phyloP scores from a whole-genome alignment of 2,329 filamentous ascomycete genomes.

The Beauveria australis region DNA sequence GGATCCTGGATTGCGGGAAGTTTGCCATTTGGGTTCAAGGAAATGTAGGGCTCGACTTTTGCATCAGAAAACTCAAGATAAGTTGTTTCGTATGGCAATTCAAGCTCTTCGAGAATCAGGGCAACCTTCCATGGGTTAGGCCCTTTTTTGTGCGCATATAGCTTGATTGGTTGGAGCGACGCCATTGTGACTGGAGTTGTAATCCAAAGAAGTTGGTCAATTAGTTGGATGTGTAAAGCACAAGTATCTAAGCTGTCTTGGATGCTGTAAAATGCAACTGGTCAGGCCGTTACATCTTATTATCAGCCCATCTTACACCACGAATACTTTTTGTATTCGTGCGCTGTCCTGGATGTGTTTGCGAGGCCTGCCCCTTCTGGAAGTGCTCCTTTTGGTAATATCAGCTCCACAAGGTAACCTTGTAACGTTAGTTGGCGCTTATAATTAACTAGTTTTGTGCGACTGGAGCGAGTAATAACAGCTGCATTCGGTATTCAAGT shows the following conservation, averaged over 20 bases:
- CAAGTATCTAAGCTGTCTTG: too few relatives aligned
- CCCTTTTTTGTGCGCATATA: background rate
- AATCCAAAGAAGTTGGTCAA: background rate
- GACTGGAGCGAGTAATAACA: background rate
- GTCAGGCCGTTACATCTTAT: background rate
- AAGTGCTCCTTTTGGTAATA: background rate
- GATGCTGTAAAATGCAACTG: too few relatives aligned
- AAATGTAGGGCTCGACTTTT: constrained; percentile 18
- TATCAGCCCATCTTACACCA: background rate
- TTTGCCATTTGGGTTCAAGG: constrained; percentile 18
- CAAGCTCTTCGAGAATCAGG: constrained; percentile 19
- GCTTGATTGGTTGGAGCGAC: background rate
- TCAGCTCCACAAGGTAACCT: background rate
- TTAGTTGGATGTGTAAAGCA: too few relatives aligned
- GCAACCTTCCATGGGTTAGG: constrained; percentile 17
- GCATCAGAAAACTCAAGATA: constrained; percentile 14
- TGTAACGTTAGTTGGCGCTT: background rate
- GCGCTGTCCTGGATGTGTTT: background rate
- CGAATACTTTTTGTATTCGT: background rate
- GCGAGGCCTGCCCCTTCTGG: background rate
- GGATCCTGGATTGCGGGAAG: constrained; percentile 17
- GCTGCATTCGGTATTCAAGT: background rate
- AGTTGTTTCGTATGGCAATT: constrained; percentile 15
- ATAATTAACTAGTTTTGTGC: background rate
- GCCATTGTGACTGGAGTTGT: background rate